A percentile compares a stretch with the other conserved stretches of the same genome.
Conservation (phyloP, 2,329 filamentous ascomycete species). For the Sporothrix schenckii region DNA sequence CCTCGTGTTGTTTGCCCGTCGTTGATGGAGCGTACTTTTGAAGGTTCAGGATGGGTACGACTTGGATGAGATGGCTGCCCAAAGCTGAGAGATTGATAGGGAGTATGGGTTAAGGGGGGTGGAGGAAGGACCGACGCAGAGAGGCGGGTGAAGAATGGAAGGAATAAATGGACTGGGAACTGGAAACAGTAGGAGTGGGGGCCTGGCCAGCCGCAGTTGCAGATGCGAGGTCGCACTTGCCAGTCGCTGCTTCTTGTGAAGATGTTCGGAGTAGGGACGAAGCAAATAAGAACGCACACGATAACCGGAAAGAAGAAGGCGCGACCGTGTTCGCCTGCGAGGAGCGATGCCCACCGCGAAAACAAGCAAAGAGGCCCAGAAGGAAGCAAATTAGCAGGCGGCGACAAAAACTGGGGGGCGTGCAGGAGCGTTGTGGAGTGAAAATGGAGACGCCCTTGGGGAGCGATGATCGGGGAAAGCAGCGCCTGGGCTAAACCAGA, state of each 20-base stretch:
- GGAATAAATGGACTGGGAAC: constrained; percentile 12
- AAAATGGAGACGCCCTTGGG: not conserved
- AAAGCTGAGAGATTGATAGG: constrained; percentile 29
- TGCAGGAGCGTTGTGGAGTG: constrained; percentile 1
- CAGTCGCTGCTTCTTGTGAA: constrained; percentile 17
- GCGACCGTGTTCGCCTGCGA: constrained; percentile 14
- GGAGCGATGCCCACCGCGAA: not conserved
- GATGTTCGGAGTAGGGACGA: not conserved
- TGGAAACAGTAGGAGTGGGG: constrained; percentile 14
- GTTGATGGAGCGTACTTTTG: constrained; percentile 5
- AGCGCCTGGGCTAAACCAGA: not conserved
- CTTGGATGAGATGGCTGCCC: constrained; percentile 29
- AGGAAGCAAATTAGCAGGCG: not conserved
- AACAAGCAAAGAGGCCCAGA: not conserved
- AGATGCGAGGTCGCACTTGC: constrained; percentile 18
- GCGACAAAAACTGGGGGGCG: not conserved
- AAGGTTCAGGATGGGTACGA: not conserved
- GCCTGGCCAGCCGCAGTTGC: constrained; percentile 19
- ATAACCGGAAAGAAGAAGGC: not conserved
- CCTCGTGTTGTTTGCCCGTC: constrained; percentile 1
- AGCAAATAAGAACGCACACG: not conserved
- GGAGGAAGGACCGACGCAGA: constrained; percentile 10
- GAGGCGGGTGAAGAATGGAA: constrained; percentile 13
- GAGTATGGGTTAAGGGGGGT: constrained; percentile 12
- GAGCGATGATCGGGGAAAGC: constrained; percentile 9